phyloP scores from a whole-genome alignment of 208 protist species.

The Crithidia thermophila region DNA sequence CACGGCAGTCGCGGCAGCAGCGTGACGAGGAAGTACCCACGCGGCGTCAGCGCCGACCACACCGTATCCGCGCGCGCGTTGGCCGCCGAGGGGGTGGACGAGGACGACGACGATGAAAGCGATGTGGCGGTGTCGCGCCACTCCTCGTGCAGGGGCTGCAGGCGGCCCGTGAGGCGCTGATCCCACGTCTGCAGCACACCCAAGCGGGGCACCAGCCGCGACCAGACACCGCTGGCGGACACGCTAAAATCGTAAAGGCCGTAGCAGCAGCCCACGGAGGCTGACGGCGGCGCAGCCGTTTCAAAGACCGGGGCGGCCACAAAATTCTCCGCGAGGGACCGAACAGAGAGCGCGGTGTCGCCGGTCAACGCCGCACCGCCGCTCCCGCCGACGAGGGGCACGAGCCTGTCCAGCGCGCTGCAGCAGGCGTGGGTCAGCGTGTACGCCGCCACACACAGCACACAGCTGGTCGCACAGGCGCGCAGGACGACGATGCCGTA shows the following conservation, averaged over 20 bases:
- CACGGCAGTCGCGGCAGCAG: constrained; percentile 25
- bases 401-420: constrained; percentile 5
- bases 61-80: constrained; percentile 30
- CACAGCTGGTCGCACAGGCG: constrained; percentile 10
- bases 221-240: constrained; percentile 27
- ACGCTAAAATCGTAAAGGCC: constrained; percentile 36
- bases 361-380: neutral
- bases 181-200: constrained; percentile 18
- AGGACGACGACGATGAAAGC: neutral
- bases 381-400: neutral
- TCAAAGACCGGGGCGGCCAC: constrained; percentile 10
- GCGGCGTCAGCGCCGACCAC: constrained; percentile 33
- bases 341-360: neutral
- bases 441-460: constrained; percentile 18
- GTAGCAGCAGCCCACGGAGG: constrained; percentile 17
- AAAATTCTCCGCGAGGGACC: neutral
- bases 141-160: constrained; percentile 21
- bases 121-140: constrained; percentile 6
- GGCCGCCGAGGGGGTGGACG: neutral
- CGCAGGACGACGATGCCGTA: constrained; percentile 29
- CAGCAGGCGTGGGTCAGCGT: constrained; percentile 15
- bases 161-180: constrained; percentile 6
- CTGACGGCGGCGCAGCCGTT: constrained; percentile 10
- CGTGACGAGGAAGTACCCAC: constrained; percentile 28
- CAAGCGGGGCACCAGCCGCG: constrained; percentile 14